Evolutionary conservation across 306 rosid genomes (phyloP), one percentile per base, ranked within the genome.

Genomic region (Acacia crassicarpa): DNA sequence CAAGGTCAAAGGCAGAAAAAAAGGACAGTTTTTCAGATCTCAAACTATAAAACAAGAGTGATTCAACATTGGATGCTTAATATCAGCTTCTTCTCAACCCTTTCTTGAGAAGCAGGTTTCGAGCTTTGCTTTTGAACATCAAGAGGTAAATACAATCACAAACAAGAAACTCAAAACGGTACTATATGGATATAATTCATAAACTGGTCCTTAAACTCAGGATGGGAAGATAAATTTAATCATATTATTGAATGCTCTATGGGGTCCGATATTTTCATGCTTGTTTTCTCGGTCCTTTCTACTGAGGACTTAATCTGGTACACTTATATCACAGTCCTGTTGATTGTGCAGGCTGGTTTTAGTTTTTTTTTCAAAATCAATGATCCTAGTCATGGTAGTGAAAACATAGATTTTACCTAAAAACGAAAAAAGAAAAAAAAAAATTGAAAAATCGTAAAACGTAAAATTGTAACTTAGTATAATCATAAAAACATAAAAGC

Each of bases 21-120:
- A 38, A 22, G 40, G 23, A 48, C 44, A 62, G n/a, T 13, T 44
- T 78, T 44, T 78, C 81, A 78, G 65, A 67, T 32, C 51, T 74
- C 61, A 77, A 77, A 32, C 33, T 10, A 71, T 7, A 62, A 25
- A 17, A 38, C 53, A 61, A 30, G 51, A 75, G 75, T 78, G 10
- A 49, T 5, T 71, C 30, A 45, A 35, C 41, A 4, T 63, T 63
- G 41, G 20, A 15, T 16, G 17, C 69, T 63, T 30, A 30, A 74
- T 67, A 78, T 43, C 59, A 65, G 40, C 32, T 33, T 61, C 62
- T 45, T 63, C 62, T 23, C 48, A 59, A 69, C 49, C 27, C 43
- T 25, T 23, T 22, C 45, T 78, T 10, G 19, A 22, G 46, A 46
- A 22, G 27, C 20, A 54, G 19, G 56, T 63, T 48, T 45, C 27